These are phyloP conservation scores for Sextonia rubra DNA, from an alignment of 164 flowering plant species.

Conservation along the genomic window DNA sequence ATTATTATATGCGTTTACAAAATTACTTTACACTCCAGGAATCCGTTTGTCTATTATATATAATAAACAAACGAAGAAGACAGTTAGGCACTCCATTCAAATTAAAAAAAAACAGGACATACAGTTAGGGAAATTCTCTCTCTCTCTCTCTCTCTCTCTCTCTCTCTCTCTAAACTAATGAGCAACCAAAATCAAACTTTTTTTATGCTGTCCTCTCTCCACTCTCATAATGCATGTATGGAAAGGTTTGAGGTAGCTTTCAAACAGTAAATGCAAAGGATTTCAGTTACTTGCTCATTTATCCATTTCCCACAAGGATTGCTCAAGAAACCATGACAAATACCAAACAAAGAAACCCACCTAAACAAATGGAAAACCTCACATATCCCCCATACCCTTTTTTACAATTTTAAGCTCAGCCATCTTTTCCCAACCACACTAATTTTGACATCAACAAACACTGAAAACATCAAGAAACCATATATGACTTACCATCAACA, in stretches of 20 bases:
- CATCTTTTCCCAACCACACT: constrained; percentile 31
- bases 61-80: not conserved
- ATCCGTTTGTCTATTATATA: not conserved
- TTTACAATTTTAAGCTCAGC: constrained; percentile 19
- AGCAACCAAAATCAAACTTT: not conserved
- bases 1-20: not conserved
- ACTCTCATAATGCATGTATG: constrained; percentile 15
- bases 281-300: constrained; percentile 35
- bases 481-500: constrained; percentile 18
- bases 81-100: constrained; percentile 1
- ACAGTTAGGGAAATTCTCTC: not conserved
- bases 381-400: constrained; percentile 7
- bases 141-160: constrained; percentile 10
- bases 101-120: not conserved
- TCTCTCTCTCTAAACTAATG: not conserved
- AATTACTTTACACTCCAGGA: not conserved
- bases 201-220: not conserved
- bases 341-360: constrained; percentile 18
- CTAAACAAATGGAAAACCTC: constrained; percentile 18
- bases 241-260: constrained; percentile 37
- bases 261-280: constrained; percentile 25
- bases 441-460: constrained; percentile 23
- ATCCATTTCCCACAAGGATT: constrained; percentile 16
- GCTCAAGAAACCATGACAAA: constrained; percentile 21
- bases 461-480: constrained; percentile 28